These are phyloP conservation scores for Echinochloa phyllopogon DNA, from an alignment of 176 grass and related monocot genomes.

Conservation along the genomic window DNA sequence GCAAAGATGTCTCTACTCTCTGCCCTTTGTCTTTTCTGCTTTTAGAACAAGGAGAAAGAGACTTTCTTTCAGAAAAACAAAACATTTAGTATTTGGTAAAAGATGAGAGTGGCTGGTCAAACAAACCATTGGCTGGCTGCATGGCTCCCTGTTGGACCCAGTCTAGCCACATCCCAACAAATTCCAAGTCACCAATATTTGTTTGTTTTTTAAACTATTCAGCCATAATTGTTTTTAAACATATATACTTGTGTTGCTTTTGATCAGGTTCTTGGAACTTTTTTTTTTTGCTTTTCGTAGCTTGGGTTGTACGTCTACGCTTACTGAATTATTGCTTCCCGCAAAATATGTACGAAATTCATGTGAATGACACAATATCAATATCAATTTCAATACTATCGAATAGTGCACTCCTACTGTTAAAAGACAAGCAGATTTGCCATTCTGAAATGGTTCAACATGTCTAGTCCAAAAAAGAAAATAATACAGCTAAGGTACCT, in stretches of 20 bases:
- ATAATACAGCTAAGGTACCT: neutral
- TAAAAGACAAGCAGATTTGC: neutral
- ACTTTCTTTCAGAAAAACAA: neutral
- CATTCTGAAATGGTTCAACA: neutral
- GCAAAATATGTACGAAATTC: neutral
- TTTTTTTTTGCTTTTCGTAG: neutral
- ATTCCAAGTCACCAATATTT: neutral
- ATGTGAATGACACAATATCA: neutral
- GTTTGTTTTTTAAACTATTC: neutral
- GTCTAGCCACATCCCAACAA: conserved; percentile 30
- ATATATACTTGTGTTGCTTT: neutral
- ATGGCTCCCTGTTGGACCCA: conserved; percentile 22
- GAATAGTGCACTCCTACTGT: neutral
- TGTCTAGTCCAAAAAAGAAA: neutral
- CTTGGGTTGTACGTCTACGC: neutral
- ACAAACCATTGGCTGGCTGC: neutral
- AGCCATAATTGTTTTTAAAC: neutral
- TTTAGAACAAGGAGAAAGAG: neutral
- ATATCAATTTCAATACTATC: neutral
- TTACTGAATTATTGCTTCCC: no score
- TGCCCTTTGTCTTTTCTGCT: neutral
- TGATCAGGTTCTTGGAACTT: neutral
- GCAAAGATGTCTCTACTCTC: neutral
- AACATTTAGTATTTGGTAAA: neutral
- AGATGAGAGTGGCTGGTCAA: conserved; percentile 41